Evolutionary conservation across 805 yeast species (phyloP), one percentile per base, ranked within the genome.

Genomic region (Pichia deserticola): DNA sequence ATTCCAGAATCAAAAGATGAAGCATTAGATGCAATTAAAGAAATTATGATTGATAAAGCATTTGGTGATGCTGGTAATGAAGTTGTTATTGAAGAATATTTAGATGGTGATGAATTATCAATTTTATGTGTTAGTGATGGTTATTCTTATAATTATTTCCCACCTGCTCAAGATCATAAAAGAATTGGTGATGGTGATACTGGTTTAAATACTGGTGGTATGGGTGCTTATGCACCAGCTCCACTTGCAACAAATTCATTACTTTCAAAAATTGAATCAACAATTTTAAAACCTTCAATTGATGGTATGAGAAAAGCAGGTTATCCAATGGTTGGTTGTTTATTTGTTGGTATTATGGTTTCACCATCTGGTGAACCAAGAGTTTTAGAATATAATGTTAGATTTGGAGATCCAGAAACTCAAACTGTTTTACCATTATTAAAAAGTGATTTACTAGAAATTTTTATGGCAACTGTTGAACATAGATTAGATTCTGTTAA

Each of bases 181-280:
- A 83, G 99, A 67, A 78, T 86, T 58, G 95, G 95, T 49, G 88
- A 95, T 61, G 90, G 90, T 53, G 99, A 93, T 67, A 73, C 81
- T 38, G 99, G 99, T 29, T 76, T 92, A 54, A 93, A 93, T 72
- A 93, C 99, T 37, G 99, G 99, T 58, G 99, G 99, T 55, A 93
- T 93, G 99, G 99, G 99, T 56, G 96, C 98, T 7, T 93, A 93
- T 63, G 93, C 98, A 7, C 99, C 99, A 34, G 95, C 98, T 10
- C 99, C 99, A 50, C 75, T 89, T 54, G 98, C 95, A 20, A 88
- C 97, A 20, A 82, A 88, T 2, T 74, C 77, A 28, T 65, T 93
- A 36, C 68, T 90, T 60, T 71, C 75, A 53, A 74, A 81, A 67
- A 89, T 93, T 63, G 81, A 89, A 62, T 71, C 74, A 44, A 73